phyloP scores from a whole-genome alignment of 192 early-diverging fungal species.

The Coemansia sp. region DNA sequence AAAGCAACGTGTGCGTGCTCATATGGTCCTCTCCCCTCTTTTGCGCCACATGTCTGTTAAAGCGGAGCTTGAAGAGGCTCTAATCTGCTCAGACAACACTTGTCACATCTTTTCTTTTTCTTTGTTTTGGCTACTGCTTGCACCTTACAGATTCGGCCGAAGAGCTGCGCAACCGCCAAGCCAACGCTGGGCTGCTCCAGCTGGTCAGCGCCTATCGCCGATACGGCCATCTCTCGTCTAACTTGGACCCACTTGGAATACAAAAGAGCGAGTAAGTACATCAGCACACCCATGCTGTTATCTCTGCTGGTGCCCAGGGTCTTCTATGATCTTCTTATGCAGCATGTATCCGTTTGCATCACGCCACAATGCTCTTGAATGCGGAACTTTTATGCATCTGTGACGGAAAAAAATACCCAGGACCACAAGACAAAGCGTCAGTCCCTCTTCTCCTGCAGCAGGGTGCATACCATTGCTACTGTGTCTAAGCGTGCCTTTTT shows the following conservation, averaged over 20 bases:
- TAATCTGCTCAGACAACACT: background rate
- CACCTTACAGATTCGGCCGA: constrained; percentile 33
- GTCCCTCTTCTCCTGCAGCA: background rate
- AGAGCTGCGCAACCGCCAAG: constrained; percentile 77
- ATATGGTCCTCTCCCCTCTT: background rate
- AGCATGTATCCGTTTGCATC: constrained; percentile 27
- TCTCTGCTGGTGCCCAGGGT: background rate
- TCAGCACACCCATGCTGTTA: background rate
- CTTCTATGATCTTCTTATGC: background rate
- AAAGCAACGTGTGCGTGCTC: background rate
- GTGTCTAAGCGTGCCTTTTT: background rate
- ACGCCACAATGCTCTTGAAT: background rate
- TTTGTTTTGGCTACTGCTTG: constrained; percentile 1
- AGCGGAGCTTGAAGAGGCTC: background rate
- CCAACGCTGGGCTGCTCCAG: constrained; percentile 78
- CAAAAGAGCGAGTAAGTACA: constrained; percentile 50
- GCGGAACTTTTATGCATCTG: background rate
- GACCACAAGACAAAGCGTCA: constrained; percentile 2
- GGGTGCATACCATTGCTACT: background rate
- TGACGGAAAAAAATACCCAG: background rate
- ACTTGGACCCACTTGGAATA: constrained; percentile 85
- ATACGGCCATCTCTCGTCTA: constrained; percentile 76
- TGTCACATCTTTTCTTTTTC: background rate
- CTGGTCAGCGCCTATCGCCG: constrained; percentile 76
- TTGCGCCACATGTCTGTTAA: background rate